phyloP scores from a whole-genome alignment of 257 asterid genomes.

The Solanum arcanum region DNA sequence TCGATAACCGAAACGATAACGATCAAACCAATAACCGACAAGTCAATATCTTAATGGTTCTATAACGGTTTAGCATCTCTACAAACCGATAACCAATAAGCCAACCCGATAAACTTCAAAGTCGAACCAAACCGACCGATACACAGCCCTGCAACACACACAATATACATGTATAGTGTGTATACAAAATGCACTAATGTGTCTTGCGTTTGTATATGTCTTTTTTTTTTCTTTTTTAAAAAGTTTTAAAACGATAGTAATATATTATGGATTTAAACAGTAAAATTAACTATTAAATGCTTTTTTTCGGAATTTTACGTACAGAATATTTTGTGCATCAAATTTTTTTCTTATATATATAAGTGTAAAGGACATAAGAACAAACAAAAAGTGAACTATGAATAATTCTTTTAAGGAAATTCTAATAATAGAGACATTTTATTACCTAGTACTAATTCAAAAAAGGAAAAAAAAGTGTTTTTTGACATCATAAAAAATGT shows the following conservation, averaged over 20 bases:
- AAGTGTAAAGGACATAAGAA: background rate
- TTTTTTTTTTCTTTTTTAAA: background rate
- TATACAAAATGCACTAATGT: background rate
- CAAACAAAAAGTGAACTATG: background rate
- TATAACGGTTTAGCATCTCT: no score
- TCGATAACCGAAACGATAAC: no score
- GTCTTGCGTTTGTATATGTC: background rate
- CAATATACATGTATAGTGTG: background rate
- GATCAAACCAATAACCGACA: no score
- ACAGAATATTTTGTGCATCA: background rate
- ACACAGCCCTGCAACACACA: no score
- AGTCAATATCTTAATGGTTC: no score
- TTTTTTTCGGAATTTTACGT: accelerated
- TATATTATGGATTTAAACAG: background rate
- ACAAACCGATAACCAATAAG: no score
- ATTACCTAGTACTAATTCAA: background rate
- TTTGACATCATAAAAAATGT: background rate
- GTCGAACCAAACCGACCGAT: no score
- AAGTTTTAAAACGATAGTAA: background rate
- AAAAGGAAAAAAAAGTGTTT: background rate
- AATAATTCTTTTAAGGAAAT: background rate
- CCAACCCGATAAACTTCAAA: no score
- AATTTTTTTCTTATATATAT: no score
- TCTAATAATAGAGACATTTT: background rate
- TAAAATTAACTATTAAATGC: background rate